Percentiles rank a stretch among this genome's conserved stretches.
These are phyloP conservation scores for Copromyces sp. DNA, from an alignment of 495 filamentous ascomycete genomes.

Conservation along the genomic window DNA sequence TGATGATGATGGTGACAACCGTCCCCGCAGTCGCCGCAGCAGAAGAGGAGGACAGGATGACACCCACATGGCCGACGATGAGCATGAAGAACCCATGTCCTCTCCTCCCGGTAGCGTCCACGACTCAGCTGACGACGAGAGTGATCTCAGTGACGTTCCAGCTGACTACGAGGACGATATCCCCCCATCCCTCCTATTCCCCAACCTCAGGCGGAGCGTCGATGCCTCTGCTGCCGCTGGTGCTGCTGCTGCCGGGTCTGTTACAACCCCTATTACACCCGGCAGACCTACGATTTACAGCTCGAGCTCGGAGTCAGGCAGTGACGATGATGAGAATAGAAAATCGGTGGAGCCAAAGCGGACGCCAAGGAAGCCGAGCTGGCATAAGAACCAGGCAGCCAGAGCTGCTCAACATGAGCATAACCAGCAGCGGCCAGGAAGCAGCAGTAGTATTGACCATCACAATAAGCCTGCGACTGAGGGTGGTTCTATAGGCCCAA, in stretches of 20 bases:
- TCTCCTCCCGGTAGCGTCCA: slow-evolving; percentile 51
- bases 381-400: slow-evolving; percentile 17
- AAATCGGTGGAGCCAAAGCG: slow-evolving; percentile 10
- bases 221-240: slow-evolving; percentile 11
- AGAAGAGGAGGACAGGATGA: slow-evolving; percentile 11
- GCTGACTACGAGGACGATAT: slow-evolving; percentile 40
- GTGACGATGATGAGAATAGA: slow-evolving; percentile 12
- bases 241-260: slow-evolving; percentile 1
- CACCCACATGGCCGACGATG: slow-evolving; percentile 19
- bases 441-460: neutral
- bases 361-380: slow-evolving; percentile 15
- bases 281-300: neutral
- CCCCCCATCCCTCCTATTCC: slow-evolving; percentile 35
- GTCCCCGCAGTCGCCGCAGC: neutral
- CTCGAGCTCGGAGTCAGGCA: slow-evolving; percentile 9
- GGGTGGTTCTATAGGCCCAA: neutral
- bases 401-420: neutral
- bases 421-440: neutral
- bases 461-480: neutral
- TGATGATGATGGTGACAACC: slow-evolving; percentile 13
- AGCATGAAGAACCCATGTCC: slow-evolving; percentile 21
- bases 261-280: neutral
- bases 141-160: slow-evolving; percentile 62
- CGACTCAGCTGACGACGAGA: slow-evolving; percentile 72
- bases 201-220: slow-evolving; percentile 30